These are phyloP conservation scores for Backusella australiensis DNA, from an alignment of 192 early-diverging fungal genomes.

Conservation along the genomic window DNA sequence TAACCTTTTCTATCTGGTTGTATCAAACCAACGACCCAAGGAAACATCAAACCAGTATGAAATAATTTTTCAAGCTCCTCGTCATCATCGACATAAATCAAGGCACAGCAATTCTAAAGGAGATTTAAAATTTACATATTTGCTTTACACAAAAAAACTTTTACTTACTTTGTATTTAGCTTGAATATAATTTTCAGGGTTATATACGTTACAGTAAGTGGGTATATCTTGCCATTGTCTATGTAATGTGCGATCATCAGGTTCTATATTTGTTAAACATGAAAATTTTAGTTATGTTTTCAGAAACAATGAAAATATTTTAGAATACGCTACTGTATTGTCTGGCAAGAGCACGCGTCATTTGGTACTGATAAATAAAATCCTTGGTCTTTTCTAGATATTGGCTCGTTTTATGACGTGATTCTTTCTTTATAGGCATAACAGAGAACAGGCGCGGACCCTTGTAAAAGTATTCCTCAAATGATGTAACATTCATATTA, in stretches of 20 bases:
- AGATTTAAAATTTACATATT: background rate
- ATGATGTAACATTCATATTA: constrained; percentile 9
- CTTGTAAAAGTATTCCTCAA: constrained; percentile 36
- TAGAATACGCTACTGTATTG: constrained; percentile 13
- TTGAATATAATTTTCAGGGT: constrained; percentile 7
- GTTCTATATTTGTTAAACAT: background rate
- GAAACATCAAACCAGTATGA: background rate
- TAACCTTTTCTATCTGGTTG: constrained; percentile 30
- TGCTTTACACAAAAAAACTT: background rate
- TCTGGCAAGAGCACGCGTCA: constrained; percentile 8
- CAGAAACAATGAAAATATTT: background rate
- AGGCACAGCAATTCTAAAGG: constrained; percentile 25
- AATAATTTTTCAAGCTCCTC: constrained; percentile 17
- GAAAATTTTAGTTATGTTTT: background rate
- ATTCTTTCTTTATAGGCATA: background rate
- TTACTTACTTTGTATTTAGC: constrained; percentile 15
- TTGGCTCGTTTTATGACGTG: background rate
- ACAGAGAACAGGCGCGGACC: constrained; percentile 16
- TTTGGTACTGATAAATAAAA: background rate
- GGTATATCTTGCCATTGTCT: background rate
- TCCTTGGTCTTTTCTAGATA: background rate
- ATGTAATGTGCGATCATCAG: background rate
- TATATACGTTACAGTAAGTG: background rate
- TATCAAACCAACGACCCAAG: constrained; percentile 26
- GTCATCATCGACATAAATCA: constrained; percentile 33